Evolutionary conservation across 108 stramenopile species (phyloP).

Genomic region (Skeletonema menzelii): DNA sequence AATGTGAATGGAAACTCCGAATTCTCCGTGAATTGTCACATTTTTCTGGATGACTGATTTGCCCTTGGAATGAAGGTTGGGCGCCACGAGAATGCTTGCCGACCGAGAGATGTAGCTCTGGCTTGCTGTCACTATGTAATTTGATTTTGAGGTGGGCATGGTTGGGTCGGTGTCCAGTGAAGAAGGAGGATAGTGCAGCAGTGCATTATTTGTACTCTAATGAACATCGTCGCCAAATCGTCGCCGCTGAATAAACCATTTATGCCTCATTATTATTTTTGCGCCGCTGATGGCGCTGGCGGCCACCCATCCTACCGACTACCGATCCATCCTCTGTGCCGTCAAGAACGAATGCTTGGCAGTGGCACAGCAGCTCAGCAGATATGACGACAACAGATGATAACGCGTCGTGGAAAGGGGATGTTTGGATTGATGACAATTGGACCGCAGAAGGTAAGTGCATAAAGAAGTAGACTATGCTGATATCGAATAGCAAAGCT

Average conservation of each 20-base stretch:
- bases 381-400: not conserved
- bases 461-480: no score
- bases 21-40: slow-evolving; percentile 39
- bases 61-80: slow-evolving; percentile 27
- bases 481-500: no score
- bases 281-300: no score
- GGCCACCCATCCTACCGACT: no score
- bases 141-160: slow-evolving; percentile 6
- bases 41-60: slow-evolving; percentile 30
- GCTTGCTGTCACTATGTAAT: slow-evolving; percentile 37
- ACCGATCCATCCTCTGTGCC: no score
- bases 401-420: slow-evolving; percentile 22
- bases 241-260: no score
- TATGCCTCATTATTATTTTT: no score
- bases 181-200: no score
- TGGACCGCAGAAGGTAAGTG: slow-evolving; percentile 40
- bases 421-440: slow-evolving; percentile 37
- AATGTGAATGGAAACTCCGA: slow-evolving; percentile 30
- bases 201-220: no score
- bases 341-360: no score
- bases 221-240: no score
- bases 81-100: slow-evolving; percentile 27
- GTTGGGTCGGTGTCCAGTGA: not conserved
- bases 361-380: no score
- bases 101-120: slow-evolving; percentile 48